Evolutionary conservation across 2,329 filamentous ascomycete genomes (phyloP), one percentile per base, ranked within the genome.

Genomic region (Triangularia setosa): DNA sequence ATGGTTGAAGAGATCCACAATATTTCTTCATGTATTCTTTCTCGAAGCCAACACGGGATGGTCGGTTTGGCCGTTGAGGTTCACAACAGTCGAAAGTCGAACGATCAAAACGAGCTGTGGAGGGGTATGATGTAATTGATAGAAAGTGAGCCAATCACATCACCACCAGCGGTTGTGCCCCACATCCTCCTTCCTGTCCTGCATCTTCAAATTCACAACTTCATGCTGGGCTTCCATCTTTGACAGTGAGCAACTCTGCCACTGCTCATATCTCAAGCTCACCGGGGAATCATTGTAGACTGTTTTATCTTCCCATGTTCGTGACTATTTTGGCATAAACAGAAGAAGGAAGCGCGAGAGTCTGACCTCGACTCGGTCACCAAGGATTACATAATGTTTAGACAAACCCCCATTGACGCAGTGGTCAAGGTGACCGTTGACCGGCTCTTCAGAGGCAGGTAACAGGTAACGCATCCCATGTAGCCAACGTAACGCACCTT

Each of bases 111-210:
- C 25, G 40, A 53, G 53, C 35, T 27, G 58, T 44, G 35, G 58
- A 44, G 58, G 21, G 35, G 35, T 60, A 60, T 60, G 58, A 60
- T 60, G 58, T 60, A 60, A 60, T 60, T 27, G 40, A 52, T n/a
- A 18, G 25, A 27, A 21, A 11, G 2, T 18, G 23, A 53, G 21
- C 58, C 35, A 60, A 60, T 53, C 40, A 60, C 6, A 30, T 4
- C 5, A 18, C 18, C 16, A 18, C 1, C 16, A 24, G 28, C 33
- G 21, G 14, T 18, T 3, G 21, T 16, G n/a, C 2, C 24, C 52
- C 52, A 27, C 52, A 12, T 11, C 25, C 23, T 27, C 6, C 58
- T 25, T 18, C 14, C 40, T 60, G 24, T 21, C 58, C 58, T 60
- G 57, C 33, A 48, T 59, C 14, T n/a, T 21, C 40, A 18, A 59